Evolutionary conservation across 2,329 filamentous ascomycete species (phyloP).

Genomic region (Epichloe typhina): DNA sequence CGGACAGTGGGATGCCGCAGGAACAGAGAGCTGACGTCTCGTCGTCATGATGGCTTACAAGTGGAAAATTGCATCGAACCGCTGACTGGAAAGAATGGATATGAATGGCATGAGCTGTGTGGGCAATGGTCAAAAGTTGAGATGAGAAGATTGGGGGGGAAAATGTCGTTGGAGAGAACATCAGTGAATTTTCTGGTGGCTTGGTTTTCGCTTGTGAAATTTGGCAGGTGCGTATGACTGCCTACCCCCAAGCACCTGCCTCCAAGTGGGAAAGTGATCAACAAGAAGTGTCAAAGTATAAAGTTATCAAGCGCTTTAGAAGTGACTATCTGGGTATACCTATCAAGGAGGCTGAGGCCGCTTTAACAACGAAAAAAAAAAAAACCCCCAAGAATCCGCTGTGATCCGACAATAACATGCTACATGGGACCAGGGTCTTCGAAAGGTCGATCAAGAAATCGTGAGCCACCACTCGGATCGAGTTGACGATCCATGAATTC

Average conservation of each 20-base stretch:
- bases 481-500: neutral
- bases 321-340: neutral
- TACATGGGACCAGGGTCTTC: too few relatives aligned
- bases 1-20: neutral
- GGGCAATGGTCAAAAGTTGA: too few relatives aligned
- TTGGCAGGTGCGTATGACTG: neutral
- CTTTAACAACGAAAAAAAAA: neutral
- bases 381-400: neutral
- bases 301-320: neutral
- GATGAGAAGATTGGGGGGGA: too few relatives aligned
- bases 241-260: neutral
- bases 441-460: neutral
- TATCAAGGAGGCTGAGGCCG: neutral
- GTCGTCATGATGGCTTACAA: neutral
- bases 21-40: slow-evolving; percentile 5
- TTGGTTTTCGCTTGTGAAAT: neutral
- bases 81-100: too few relatives aligned
- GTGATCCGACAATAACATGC: too few relatives aligned
- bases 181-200: neutral
- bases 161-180: too few relatives aligned
- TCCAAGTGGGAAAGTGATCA: neutral
- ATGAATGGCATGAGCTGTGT: too few relatives aligned
- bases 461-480: neutral
- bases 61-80: neutral
- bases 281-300: neutral